A percentile compares a stretch with the other conserved stretches of the same genome.
These are phyloP conservation scores for Penicillium sp. DNA, from an alignment of 2,329 filamentous ascomycete species.

Conservation along the genomic window DNA sequence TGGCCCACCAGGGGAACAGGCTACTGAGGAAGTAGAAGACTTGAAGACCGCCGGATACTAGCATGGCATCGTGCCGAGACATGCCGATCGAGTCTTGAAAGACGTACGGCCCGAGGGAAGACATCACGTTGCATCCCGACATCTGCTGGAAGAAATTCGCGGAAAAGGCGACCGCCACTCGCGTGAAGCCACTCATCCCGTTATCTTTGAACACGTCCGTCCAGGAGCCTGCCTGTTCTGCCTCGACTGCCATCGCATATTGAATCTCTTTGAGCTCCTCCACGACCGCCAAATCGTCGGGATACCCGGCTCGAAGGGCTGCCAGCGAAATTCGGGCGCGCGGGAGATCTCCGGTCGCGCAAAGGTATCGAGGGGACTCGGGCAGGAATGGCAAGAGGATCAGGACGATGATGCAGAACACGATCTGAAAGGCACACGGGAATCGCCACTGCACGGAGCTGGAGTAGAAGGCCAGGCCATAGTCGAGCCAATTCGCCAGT, in stretches of 20 bases:
- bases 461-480: conserved; percentile 22
- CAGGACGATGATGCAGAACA: conserved; percentile 19
- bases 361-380: conserved; percentile 27
- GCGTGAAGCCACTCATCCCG: conserved; percentile 19
- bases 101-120: conserved; percentile 33
- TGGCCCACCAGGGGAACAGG: conserved; percentile 31
- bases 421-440: conserved; percentile 25
- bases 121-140: conserved; percentile 21
- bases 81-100: conserved; percentile 46
- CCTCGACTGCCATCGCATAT: conserved; percentile 19
- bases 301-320: conserved; percentile 13
- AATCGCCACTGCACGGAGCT: conserved; percentile 26
- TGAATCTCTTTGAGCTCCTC: conserved; percentile 22
- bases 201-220: conserved; percentile 22
- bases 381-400: conserved; percentile 22
- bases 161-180: conserved; percentile 15
- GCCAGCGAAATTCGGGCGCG: conserved; percentile 19
- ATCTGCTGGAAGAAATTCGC: conserved; percentile 24
- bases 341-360: conserved; percentile 18
- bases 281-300: conserved; percentile 10
- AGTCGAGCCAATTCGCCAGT: conserved; percentile 31
- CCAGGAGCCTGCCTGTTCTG: conserved; percentile 18
- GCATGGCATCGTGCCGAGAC: conserved; percentile 29
- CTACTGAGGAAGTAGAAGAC: conserved; percentile 37
- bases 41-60: conserved; percentile 38